Percentiles rank a stretch among this genome's conserved stretches.
Conservation (phyloP, 2,329 filamentous ascomycete genomes). For the Colletotrichum echinochloae region DNA sequence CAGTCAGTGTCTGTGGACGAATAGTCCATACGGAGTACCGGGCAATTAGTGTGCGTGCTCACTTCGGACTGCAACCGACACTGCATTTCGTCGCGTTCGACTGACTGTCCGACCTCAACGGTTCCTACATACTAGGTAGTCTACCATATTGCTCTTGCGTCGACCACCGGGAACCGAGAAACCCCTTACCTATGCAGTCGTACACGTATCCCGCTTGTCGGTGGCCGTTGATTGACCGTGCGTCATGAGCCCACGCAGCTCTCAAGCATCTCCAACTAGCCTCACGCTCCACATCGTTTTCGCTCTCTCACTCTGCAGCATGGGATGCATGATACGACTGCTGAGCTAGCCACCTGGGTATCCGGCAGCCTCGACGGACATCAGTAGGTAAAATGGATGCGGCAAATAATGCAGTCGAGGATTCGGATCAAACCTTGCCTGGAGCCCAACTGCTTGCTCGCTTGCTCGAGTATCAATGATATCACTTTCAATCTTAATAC, state of each 20-base stretch:
- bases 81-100: conserved; percentile 29
- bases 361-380: background rate
- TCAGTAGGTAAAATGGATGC: conserved; percentile 4
- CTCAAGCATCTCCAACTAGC: conserved; percentile 5
- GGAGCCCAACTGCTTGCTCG: background rate
- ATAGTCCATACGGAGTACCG: background rate
- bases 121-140: background rate
- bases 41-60: background rate
- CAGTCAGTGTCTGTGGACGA: background rate
- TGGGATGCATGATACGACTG: conserved; percentile 3
- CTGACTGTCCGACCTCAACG: conserved; percentile 20
- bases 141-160: too few species aligned
- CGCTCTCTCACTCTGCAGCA: background rate
- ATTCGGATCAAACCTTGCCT: background rate
- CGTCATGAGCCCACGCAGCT: conserved; percentile 5
- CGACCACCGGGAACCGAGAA: background rate
- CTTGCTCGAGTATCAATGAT: background rate
- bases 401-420: background rate
- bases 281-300: conserved; percentile 16
- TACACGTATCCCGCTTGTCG: conserved; percentile 9
- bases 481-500: background rate
- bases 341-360: conserved; percentile 3
- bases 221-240: background rate
- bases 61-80: conserved; percentile 30
- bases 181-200: background rate